A percentile compares a stretch with the other conserved stretches of the same genome.
Evolutionary conservation across 2,329 filamentous ascomycete genomes (phyloP).

Genomic region (Cladosporium sp.): DNA sequence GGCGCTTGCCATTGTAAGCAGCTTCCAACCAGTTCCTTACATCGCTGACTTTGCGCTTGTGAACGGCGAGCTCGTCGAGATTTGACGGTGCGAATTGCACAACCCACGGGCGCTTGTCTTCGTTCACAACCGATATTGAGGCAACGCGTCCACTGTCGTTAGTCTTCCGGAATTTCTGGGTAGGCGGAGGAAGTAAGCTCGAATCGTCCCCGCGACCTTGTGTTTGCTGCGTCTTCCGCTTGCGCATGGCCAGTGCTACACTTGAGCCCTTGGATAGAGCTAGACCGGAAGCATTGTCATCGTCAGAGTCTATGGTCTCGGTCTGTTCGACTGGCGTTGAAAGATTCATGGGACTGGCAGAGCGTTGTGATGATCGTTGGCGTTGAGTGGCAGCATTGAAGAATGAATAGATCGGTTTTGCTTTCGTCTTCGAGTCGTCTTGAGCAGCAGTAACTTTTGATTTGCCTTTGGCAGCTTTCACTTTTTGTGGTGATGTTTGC

Average conservation of each 20-base stretch:
- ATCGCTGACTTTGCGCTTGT: constrained; percentile 89
- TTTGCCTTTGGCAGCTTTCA: constrained; percentile 16
- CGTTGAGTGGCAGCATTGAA: constrained; percentile 43
- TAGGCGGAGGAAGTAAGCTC: constrained; percentile 19
- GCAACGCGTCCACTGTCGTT: constrained; percentile 32
- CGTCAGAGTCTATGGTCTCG: constrained; percentile 31
- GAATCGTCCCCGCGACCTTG: constrained; percentile 14
- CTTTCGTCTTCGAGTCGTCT: constrained; percentile 34
- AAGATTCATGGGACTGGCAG: constrained; percentile 39
- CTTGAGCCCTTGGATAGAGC: constrained; percentile 29
- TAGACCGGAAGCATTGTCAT: constrained; percentile 20
- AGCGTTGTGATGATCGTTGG: constrained; percentile 34
- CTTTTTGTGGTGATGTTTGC: constrained; percentile 19
- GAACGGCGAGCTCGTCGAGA: constrained; percentile 82
- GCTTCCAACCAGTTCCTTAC: constrained; percentile 78
- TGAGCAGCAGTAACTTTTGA: constrained; percentile 27
- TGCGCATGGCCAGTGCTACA: constrained; percentile 30
- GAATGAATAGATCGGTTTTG: constrained; percentile 46
- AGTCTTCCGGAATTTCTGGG: constrained; percentile 44
- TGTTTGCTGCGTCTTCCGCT: constrained; percentile 26
- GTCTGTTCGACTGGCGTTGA: constrained; percentile 21
- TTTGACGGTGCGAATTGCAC: constrained; percentile 74
- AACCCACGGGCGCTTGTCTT: constrained; percentile 75
- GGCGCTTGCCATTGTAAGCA: constrained; percentile 56
- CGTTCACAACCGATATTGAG: constrained; percentile 27